These are phyloP conservation scores for Zygosaccharomyces kombuchaensis DNA, from an alignment of 805 yeast genomes.

Conservation along the genomic window DNA sequence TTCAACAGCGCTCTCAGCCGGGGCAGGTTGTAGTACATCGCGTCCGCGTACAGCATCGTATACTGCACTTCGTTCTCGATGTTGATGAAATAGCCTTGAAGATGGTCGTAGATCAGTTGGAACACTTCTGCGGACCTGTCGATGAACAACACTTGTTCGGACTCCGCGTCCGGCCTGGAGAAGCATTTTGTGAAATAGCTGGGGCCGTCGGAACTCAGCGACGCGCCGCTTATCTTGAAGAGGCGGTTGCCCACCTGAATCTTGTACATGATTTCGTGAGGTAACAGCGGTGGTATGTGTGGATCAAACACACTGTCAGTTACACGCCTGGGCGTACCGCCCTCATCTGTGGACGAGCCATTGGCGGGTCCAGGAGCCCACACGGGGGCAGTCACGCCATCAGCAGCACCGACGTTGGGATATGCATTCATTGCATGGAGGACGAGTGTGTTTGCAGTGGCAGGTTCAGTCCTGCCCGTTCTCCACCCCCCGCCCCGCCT, in stretches of 20 bases:
- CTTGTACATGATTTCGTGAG: constrained; percentile 64
- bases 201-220: constrained; percentile 81
- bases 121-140: constrained; percentile 74
- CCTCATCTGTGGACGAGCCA: neutral
- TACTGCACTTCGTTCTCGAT: constrained; percentile 58
- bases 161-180: constrained; percentile 13
- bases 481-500: too few relatives aligned
- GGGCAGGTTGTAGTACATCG: constrained; percentile 64
- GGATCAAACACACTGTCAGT: constrained; percentile 33
- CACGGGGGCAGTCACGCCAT: neutral
- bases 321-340: neutral
- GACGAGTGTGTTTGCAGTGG: neutral
- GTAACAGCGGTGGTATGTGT: constrained; percentile 49
- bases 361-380: neutral
- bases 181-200: constrained; percentile 81
- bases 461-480: too few relatives aligned
- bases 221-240: constrained; percentile 67
- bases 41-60: constrained; percentile 61
- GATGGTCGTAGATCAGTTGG: constrained; percentile 59
- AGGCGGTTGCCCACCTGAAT: constrained; percentile 64
- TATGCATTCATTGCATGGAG: neutral
- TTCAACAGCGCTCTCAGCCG: constrained; percentile 47
- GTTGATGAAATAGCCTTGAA: constrained; percentile 73
- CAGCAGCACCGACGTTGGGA: neutral
- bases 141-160: constrained; percentile 47